A percentile compares a stretch with the other conserved stretches of the same genome.
Evolutionary conservation across 2,329 filamentous ascomycete species (phyloP).

Genomic region (Colletotrichum lentis): DNA sequence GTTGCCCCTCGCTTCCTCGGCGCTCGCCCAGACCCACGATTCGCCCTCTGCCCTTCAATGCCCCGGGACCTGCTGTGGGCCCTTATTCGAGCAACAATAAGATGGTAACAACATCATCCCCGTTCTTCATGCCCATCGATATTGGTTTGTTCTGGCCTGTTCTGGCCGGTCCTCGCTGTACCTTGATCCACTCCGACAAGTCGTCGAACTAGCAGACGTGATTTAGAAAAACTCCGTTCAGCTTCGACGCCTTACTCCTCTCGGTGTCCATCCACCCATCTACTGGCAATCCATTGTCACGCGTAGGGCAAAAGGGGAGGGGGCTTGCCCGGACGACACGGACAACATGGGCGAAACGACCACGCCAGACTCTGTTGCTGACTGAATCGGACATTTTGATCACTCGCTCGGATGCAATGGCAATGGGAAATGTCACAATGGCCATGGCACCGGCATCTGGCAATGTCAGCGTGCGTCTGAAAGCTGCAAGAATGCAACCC

Average conservation of each 20-base stretch:
- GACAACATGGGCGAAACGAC: slow-evolving; percentile 30
- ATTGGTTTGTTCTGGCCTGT: slow-evolving; percentile 4
- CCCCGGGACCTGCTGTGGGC: slow-evolving; percentile 10
- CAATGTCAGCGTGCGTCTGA: not conserved
- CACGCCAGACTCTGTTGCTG: slow-evolving; percentile 19
- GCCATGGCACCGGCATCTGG: not conserved
- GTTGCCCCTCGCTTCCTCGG: not conserved
- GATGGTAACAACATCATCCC: not conserved
- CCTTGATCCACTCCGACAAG: slow-evolving; percentile 17
- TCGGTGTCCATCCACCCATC: slow-evolving; percentile 10
- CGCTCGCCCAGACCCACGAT: not conserved
- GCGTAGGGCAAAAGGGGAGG: slow-evolving; percentile 24
- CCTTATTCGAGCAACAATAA: not conserved
- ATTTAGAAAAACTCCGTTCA: slow-evolving; percentile 29
- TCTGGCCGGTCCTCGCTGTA: slow-evolving; percentile 8
- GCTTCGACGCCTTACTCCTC: slow-evolving; percentile 23
- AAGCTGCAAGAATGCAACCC: slow-evolving; percentile 6
- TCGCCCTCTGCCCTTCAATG: slow-evolving; percentile 19
- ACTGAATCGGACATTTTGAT: slow-evolving; percentile 17
- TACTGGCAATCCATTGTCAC: not conserved
- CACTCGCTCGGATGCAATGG: slow-evolving; percentile 18
- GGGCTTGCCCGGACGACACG: slow-evolving; percentile 19
- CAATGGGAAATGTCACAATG: not conserved
- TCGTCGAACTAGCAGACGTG: not conserved
- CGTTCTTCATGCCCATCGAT: slow-evolving; percentile 4